Conservation (phyloP, 1,284 basidiomycete species). For the Leccinum insigne region DNA sequence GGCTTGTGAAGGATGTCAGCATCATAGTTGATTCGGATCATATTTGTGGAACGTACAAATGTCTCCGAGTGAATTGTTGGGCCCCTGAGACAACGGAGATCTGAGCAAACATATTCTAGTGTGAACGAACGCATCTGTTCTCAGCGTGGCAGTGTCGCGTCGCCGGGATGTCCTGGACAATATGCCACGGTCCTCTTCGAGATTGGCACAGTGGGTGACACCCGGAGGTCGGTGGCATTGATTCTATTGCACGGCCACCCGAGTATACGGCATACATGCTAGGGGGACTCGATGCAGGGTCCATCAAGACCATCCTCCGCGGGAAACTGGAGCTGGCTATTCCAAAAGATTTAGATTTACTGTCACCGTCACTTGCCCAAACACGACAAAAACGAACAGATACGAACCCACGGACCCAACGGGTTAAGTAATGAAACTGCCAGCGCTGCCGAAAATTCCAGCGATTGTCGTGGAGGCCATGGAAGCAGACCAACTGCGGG, state of each 20-base stretch:
- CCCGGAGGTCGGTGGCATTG: not conserved
- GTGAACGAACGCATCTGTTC: not conserved
- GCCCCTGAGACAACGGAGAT: not conserved
- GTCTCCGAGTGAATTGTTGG: not conserved
- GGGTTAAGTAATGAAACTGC: not conserved
- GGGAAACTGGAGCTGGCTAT: not conserved
- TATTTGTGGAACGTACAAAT: not conserved
- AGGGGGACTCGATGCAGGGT: not conserved
- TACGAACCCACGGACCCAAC: not conserved
- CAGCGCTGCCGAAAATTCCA: conserved; percentile 4
- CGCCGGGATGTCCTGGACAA: not conserved
- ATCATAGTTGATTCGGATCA: not conserved
- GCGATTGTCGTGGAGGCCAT: conserved; percentile 2
- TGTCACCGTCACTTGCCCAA: not conserved
- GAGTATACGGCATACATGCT: not conserved
- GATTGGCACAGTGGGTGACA: conserved; percentile 1
- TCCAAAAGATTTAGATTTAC: not conserved
- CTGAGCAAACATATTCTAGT: not conserved
- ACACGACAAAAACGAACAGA: not conserved
- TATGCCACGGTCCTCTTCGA: not conserved
- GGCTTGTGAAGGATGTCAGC: not conserved
- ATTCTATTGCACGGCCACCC: not conserved
- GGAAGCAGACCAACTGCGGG: not conserved
- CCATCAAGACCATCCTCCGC: not conserved
- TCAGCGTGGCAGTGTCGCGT: not conserved